phyloP scores from a whole-genome alignment of 2,329 filamentous ascomycete species.

The Penicillium digitatum region DNA sequence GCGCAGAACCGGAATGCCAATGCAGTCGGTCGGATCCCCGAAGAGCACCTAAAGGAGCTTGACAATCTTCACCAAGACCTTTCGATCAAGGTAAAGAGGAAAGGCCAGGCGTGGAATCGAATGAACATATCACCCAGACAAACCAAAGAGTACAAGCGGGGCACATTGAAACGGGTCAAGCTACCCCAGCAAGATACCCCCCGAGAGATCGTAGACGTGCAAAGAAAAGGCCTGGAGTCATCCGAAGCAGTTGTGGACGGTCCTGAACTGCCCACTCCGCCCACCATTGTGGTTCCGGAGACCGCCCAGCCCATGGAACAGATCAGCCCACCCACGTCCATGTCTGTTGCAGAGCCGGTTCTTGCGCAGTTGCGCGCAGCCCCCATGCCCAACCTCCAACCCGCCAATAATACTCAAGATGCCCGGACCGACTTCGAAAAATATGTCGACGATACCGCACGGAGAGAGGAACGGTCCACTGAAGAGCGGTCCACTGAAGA shows the following conservation, averaged over 20 bases:
- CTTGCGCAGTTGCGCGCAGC: constrained; percentile 22
- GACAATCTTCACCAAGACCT: constrained; percentile 39
- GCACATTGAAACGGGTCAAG: constrained; percentile 22
- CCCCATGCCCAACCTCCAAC: constrained; percentile 8
- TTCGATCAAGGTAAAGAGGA: constrained; percentile 39
- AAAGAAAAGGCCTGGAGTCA: constrained; percentile 8
- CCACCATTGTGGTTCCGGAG: constrained; percentile 7
- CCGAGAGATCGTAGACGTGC: constrained; percentile 12
- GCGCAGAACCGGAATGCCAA: constrained; percentile 20
- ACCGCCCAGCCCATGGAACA: constrained; percentile 10
- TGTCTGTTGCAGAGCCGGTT: constrained; percentile 31
- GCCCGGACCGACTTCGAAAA: constrained; percentile 42
- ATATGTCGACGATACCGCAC: constrained; percentile 38
- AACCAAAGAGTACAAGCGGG: constrained; percentile 15
- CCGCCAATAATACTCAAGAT: constrained; percentile 18
- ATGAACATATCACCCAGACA: constrained; percentile 11
- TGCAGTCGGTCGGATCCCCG: constrained; percentile 39
- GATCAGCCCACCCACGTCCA: constrained; percentile 16
- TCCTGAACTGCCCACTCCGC: constrained; percentile 9
- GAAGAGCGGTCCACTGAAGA: constrained; percentile 29
- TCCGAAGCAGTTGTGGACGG: constrained; percentile 18
- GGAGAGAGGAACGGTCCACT: constrained; percentile 26
- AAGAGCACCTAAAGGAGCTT: constrained; percentile 41
- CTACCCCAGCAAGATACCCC: constrained; percentile 18
- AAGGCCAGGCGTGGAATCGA: constrained; percentile 37